Base-by-base conservation (phyloP, 352 stramenopile genomes). In the Phytophthora sansomeana region DNA sequence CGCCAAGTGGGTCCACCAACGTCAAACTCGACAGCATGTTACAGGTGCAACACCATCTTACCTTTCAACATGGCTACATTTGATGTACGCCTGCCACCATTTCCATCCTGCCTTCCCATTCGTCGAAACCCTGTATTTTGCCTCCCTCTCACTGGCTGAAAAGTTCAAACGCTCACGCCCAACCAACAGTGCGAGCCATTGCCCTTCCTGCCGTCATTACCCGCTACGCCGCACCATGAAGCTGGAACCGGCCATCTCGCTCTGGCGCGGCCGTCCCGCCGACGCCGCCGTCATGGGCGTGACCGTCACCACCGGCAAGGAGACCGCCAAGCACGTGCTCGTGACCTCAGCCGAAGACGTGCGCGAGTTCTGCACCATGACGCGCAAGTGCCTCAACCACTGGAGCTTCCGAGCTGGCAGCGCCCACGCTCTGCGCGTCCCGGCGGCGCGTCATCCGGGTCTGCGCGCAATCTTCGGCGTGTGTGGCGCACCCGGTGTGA, bases 311-410 rank as follows among this genome's bases (percentile, higher is more conserved):
- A 46, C n/a, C 17, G 39, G 39, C 39, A 46, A 46, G 17, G 39
- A 84, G 51, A 80, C 90, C 19, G 70, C 69, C 64, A 85, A 70
- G 54, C 84, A 84, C 49, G 69, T 93, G 42, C 69, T 93, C 9
- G 63, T 92, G 19, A 92, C 83, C 30, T 90, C 81, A 16, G 68
- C 63, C 29, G 78, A 81, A 53, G 81, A 92, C 53, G 78, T 93
- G 57, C 77, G 88, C 38, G 85, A 93, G 65, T 81, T 87, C 64
- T 85, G 77, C 64, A 69, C 72, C 43, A 64, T 81, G 29, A 75
- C 85, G 47, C 77, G 81, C 68, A 87, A 93, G 67, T 93, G 81
- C 49, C 55, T 89, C 41, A 87, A 90, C 72, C 81, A 93, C 75
- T 93, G 85, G 85, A 85, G 79, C 24, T 90, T 93, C 67, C 78